Conservation (phyloP, 2,329 filamentous ascomycete species). For the Xenosphaeropsis pyriputrescens region DNA sequence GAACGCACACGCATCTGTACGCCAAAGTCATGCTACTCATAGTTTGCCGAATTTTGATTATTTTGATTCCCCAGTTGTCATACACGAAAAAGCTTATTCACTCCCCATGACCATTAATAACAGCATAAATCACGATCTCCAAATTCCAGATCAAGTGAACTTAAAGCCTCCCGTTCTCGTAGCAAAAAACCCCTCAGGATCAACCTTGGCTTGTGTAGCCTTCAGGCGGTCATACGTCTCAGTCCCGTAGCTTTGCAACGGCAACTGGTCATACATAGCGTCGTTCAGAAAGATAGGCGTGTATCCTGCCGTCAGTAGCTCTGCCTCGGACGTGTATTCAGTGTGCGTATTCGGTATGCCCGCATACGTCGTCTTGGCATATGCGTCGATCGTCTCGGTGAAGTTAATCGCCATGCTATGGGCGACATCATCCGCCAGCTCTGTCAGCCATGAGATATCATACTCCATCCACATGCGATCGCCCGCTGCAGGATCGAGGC, state of each 20-base stretch:
- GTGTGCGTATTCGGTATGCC: conserved; percentile 10
- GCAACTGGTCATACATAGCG: conserved; percentile 20
- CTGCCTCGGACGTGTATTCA: neutral
- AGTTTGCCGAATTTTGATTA: no score
- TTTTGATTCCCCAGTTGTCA: no score
- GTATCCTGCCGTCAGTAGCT: conserved; percentile 8
- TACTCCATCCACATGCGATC: conserved; percentile 19
- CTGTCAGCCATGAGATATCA: conserved; percentile 13
- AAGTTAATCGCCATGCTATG: conserved; percentile 6
- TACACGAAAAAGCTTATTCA: no score
- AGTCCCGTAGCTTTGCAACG: conserved; percentile 29
- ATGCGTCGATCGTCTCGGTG: conserved; percentile 4
- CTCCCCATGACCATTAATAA: no score
- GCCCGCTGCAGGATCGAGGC: conserved; percentile 10
- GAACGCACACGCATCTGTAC: no score
- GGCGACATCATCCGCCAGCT: conserved; percentile 7
- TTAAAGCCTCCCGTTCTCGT: conserved; percentile 19
- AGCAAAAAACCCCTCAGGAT: conserved; percentile 29
- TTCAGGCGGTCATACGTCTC: conserved; percentile 25
- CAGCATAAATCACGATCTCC: no score
- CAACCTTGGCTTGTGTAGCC: conserved; percentile 33
- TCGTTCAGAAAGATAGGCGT: conserved; percentile 21
- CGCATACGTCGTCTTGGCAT: conserved; percentile 4
- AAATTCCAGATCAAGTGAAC: no score
- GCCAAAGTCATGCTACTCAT: no score